Conservation (phyloP, 768 basidiomycete genomes). For the Boletus sensibilis region DNA sequence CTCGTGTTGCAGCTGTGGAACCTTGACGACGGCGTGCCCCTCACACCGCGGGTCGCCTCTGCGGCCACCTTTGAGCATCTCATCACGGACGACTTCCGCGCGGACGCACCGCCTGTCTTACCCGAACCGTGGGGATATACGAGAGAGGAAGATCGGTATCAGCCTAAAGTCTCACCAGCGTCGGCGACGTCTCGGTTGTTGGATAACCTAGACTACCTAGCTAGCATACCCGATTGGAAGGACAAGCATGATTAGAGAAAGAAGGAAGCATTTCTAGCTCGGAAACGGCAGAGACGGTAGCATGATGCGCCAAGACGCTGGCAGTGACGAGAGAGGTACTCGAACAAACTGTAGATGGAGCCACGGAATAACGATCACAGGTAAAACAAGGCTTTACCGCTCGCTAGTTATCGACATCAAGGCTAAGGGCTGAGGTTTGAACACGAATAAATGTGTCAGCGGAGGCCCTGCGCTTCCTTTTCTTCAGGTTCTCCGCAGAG, state of each 20-base stretch:
- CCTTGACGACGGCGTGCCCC: slow-evolving; percentile 21
- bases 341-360: background rate
- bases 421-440: background rate
- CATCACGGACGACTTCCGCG: slow-evolving; percentile 21
- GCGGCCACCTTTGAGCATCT: slow-evolving; percentile 27
- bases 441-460: background rate
- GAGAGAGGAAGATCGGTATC: background rate
- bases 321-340: background rate
- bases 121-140: slow-evolving; percentile 24
- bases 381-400: too few relatives aligned
- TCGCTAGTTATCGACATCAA: too few relatives aligned
- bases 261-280: background rate
- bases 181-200: background rate
- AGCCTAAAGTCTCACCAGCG: too few relatives aligned
- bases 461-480: too few relatives aligned
- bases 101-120: slow-evolving; percentile 11
- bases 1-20: slow-evolving; percentile 20
- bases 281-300: background rate
- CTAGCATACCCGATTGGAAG: background rate
- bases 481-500: too few relatives aligned
- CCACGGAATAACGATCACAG: background rate
- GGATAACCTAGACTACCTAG: background rate
- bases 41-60: slow-evolving; percentile 21
- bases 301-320: background rate
- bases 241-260: background rate